Evolutionary conservation across 1,139 yeast species (phyloP).

Genomic region (Pichia sp.): DNA sequence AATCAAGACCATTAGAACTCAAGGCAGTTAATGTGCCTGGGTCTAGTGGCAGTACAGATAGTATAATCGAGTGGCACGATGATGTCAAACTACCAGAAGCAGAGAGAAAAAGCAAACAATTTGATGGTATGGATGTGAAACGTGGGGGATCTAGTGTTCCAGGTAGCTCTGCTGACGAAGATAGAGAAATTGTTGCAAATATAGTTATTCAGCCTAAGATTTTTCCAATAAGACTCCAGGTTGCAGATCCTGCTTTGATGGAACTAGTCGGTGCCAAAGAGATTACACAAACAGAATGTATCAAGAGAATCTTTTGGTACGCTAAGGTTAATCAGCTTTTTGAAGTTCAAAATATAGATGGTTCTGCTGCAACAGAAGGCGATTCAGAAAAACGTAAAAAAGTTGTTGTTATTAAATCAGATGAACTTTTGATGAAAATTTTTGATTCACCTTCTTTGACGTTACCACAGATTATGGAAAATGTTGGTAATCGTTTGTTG

Average conservation of each 20-base stretch:
- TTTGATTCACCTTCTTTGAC: slow-evolving; percentile 48
- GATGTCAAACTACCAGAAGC: slow-evolving; percentile 38
- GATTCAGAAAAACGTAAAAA: slow-evolving; percentile 16
- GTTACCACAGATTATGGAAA: slow-evolving; percentile 68
- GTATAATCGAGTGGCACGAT: slow-evolving; percentile 64
- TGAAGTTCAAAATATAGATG: slow-evolving; percentile 34
- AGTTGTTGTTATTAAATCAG: slow-evolving; percentile 49
- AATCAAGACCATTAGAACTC: slow-evolving; percentile 17
- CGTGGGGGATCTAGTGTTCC: slow-evolving; percentile 55
- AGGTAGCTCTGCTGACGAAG: slow-evolving; percentile 16
- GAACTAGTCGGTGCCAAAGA: slow-evolving; percentile 67
- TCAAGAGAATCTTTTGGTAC: slow-evolving; percentile 83
- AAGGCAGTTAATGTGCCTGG: slow-evolving; percentile 18
- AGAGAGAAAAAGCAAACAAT: slow-evolving; percentile 37
- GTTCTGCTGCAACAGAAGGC: slow-evolving; percentile 3
- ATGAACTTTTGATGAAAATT: slow-evolving; percentile 53
- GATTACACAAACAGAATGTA: slow-evolving; percentile 80
- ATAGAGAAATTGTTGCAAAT: slow-evolving; percentile 54
- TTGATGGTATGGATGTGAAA: slow-evolving; percentile 85
- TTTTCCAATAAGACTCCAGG: slow-evolving; percentile 54
- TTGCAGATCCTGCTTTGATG: slow-evolving; percentile 55
- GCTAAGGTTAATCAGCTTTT: slow-evolving; percentile 63
- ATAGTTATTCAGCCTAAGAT: slow-evolving; percentile 79
- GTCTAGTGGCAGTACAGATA: slow-evolving; percentile 20
- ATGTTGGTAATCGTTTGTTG: slow-evolving; percentile 55